Conservation (phyloP, 176 grass and related monocot genomes). For the Triticum urartu region DNA sequence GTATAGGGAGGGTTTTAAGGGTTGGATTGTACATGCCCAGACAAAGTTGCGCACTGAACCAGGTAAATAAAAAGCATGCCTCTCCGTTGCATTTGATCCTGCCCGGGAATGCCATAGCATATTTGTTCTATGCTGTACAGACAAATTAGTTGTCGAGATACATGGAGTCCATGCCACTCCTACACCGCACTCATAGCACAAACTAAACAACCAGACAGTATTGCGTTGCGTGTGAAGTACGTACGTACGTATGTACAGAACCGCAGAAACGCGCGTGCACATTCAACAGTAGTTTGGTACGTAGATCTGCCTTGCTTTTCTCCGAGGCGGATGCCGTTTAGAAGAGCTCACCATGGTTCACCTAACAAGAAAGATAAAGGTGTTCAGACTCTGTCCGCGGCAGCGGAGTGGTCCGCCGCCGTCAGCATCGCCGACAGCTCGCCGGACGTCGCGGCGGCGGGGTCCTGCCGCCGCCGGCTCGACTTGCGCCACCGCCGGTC, state of each 20-base stretch:
- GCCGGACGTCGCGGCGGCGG: neutral
- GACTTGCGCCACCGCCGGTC: slow-evolving; percentile 57
- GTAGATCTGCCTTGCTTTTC: neutral
- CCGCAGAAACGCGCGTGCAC: neutral
- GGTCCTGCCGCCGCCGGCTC: slow-evolving; percentile 33
- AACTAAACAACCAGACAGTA: neutral
- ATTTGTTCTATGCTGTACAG: too few relatives aligned
- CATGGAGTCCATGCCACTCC: too few relatives aligned
- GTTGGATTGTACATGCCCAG: too few relatives aligned
- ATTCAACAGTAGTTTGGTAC: too few relatives aligned
- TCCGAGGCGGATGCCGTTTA: neutral
- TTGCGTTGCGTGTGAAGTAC: neutral
- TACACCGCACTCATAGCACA: too few relatives aligned
- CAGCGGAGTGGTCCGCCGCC: neutral
- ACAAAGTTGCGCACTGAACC: too few relatives aligned
- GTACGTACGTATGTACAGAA: slow-evolving; percentile 6
- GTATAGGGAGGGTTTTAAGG: too few relatives aligned
- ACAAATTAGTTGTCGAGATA: too few relatives aligned
- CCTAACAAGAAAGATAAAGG: too few relatives aligned
- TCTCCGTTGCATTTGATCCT: slow-evolving; percentile 29
- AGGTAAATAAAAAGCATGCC: too few relatives aligned
- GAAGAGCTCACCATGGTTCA: too few relatives aligned
- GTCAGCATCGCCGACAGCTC: slow-evolving; percentile 27
- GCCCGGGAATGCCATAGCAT: too few relatives aligned
- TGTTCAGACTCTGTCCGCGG: slow-evolving; percentile 18